Base-by-base conservation (phyloP, 495 filamentous ascomycete species). In the Aspergillus baeticus region DNA sequence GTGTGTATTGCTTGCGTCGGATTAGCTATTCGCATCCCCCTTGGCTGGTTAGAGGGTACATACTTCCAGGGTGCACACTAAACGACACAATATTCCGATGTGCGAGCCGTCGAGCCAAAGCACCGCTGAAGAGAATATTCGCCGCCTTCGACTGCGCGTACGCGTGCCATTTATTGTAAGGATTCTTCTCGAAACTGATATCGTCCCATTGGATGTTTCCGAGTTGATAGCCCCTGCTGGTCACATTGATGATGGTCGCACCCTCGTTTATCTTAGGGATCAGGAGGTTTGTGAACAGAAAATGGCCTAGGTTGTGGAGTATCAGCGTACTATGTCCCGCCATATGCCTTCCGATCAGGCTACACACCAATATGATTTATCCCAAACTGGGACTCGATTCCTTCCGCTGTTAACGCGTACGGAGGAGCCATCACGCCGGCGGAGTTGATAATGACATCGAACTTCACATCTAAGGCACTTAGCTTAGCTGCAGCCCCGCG, bases 161-260 rank as follows among this genome's bases (percentile, higher is more conserved):
- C 18, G 47, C 33, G 10, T 38, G 33, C 47, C 47, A 51, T 7
- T 51, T 51, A 6, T 51, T 38, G 10, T 51, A 51, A 14, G 34
- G 34, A 4, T 17, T 37, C n/a, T 38, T 23, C 34, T 38, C 17
- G 34, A 51, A 51, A 38, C n/a, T 51, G 47, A 51, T 38, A 51
- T 51, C 47, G 2, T 51, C 47, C 47, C 47, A 51, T n/a, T 14
- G 15, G 10, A 23, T 38, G 10, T 33, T 13, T 10, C 10, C 17
- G 7, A 51, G 47, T 11, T 38, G 34, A 14, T 51, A 51, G 3
- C 29, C 47, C 17, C 33, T 14, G 14, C 47, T 51, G 31, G 17
- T 38, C 17, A 51, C 47, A 20, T 37, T 38, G 6, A 51, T 34
- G 17, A 51, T 51, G 11, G 33, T 15, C 5, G 47, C 47, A n/a